A percentile compares a stretch with the other conserved stretches of the same genome.
phyloP scores from a whole-genome alignment of 1,139 yeast species.

The Blastobotrys apis region DNA sequence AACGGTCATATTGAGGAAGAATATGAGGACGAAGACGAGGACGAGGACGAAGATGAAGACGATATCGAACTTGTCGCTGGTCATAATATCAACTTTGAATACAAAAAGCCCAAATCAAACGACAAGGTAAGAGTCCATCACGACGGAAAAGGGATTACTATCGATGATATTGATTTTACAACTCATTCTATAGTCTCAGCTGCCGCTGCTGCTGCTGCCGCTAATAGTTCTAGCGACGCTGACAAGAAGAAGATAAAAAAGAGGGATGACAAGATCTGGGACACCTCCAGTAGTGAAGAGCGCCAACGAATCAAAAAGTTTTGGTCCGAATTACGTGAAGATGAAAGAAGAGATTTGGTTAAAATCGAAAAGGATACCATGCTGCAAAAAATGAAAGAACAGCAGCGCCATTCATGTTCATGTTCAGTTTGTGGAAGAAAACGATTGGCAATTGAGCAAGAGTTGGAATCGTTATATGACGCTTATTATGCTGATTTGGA shows the following conservation, averaged over 20 bases:
- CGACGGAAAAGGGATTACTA: slow-evolving; percentile 29
- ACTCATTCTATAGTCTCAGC: slow-evolving; percentile 40
- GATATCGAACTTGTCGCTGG: slow-evolving; percentile 45
- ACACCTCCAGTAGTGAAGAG: slow-evolving; percentile 54
- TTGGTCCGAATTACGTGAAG: slow-evolving; percentile 65
- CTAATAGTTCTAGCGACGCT: slow-evolving; percentile 3
- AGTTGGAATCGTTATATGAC: slow-evolving; percentile 69
- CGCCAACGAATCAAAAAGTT: slow-evolving; percentile 55
- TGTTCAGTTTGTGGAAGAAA: slow-evolving; percentile 82
- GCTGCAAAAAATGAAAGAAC: slow-evolving; percentile 57
- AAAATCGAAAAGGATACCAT: slow-evolving; percentile 69
- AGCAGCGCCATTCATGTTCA: slow-evolving; percentile 55
- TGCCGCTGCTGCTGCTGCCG: slow-evolving; percentile 30
- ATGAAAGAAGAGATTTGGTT: slow-evolving; percentile 59
- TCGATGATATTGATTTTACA: slow-evolving; percentile 43
- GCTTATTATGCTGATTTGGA: slow-evolving; percentile 44
- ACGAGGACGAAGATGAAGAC: slow-evolving; percentile 21
- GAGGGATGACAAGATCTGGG: slow-evolving; percentile 48
- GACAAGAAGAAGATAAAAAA: slow-evolving; percentile 11
- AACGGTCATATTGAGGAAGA: no score
- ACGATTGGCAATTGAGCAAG: slow-evolving; percentile 69
- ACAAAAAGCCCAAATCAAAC: slow-evolving; percentile 23
- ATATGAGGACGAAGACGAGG: slow-evolving; percentile 14
- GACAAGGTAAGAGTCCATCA: slow-evolving; percentile 22
- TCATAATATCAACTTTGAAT: slow-evolving; percentile 58